These are phyloP conservation scores for Oxalis stricta DNA, from an alignment of 441 rosid genomes.

Conservation along the genomic window DNA sequence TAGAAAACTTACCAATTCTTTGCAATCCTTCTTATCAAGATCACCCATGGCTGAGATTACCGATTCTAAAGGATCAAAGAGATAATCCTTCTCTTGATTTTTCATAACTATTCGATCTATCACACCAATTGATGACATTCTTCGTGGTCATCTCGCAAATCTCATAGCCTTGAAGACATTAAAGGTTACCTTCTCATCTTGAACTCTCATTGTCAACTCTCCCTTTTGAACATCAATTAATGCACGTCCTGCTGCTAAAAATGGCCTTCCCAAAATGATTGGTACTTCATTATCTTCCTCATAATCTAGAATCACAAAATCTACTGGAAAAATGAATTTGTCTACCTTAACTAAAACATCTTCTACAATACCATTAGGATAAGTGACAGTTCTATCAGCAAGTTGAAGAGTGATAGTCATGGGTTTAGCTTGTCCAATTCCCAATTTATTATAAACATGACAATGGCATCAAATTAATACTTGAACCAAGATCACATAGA, in stretches of 20 bases:
- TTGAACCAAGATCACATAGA: not conserved
- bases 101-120: no score
- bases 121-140: no score
- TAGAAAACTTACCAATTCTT: no score
- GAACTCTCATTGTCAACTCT: not conserved
- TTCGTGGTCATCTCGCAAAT: no score
- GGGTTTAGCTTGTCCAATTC: not conserved
- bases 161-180: not conserved
- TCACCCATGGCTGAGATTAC: no score
- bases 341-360: no score
- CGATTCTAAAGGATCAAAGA: no score
- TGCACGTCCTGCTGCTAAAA: not conserved
- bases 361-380: not conserved
- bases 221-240: slow-evolving; percentile 5
- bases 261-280: slow-evolving; percentile 1
- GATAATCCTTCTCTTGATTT: no score
- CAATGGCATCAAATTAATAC: not conserved
- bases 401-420: not conserved
- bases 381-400: not conserved
- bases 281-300: slow-evolving; percentile 3
- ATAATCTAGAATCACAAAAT: no score
- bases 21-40: no score
- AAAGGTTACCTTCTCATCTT: not conserved
- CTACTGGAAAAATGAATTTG: no score
- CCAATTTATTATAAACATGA: not conserved